These are phyloP conservation scores for Cystoisospora suis DNA, from an alignment of 169 alveolate species.

Conservation along the genomic window DNA sequence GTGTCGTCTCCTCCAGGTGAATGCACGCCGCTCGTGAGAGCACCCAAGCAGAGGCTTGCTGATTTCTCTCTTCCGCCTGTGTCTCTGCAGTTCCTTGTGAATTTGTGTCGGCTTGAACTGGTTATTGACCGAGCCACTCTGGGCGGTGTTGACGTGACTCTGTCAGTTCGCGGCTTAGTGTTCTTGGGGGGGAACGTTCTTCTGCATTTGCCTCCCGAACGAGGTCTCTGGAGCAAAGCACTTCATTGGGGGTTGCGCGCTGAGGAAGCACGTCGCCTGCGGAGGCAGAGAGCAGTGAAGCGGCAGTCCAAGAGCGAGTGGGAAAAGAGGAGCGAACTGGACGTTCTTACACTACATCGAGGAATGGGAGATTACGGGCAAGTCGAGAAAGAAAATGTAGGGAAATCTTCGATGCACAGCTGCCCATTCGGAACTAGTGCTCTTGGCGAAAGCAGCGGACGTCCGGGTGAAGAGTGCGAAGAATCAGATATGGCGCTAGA, in stretches of 20 bases:
- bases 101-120: conserved; percentile 37
- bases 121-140: conserved; percentile 28
- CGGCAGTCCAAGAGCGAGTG: background rate
- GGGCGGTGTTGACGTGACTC: conserved; percentile 47
- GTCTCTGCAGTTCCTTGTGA: conserved; percentile 46
- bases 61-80: conserved; percentile 4
- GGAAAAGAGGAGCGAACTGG: background rate
- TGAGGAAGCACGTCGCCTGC: background rate
- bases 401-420: too few relatives aligned
- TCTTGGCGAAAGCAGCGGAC: too few relatives aligned
- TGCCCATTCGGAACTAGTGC: too few relatives aligned
- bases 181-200: conserved; percentile 13
- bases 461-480: background rate
- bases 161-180: background rate
- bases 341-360: background rate
- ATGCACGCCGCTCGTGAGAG: too few relatives aligned
- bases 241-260: conserved; percentile 13
- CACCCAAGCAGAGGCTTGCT: too few relatives aligned
- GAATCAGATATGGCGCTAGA: background rate
- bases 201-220: conserved; percentile 46
- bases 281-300: background rate
- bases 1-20: background rate
- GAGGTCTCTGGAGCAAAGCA: conserved; percentile 45
- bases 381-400: background rate
- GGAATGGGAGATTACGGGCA: background rate